These are phyloP conservation scores for Hymenoscyphus fructigenus DNA, from an alignment of 2,329 filamentous ascomycete genomes.

Conservation along the genomic window DNA sequence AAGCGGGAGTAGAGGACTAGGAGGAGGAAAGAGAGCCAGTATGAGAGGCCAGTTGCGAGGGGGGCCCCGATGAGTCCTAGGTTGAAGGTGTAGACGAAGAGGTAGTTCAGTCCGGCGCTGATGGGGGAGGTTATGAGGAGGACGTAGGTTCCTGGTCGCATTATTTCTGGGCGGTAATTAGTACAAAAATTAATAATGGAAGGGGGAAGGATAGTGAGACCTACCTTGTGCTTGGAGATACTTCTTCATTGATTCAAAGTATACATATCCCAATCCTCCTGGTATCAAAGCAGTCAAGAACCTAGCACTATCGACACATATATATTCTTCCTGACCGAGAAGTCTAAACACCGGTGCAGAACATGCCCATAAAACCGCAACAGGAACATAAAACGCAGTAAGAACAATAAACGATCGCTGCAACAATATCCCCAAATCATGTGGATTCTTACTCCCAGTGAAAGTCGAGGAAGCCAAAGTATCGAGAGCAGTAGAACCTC, in stretches of 20 bases:
- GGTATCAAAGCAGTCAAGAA: conserved; percentile 76
- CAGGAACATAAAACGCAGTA: conserved; percentile 67
- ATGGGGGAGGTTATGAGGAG: conserved; percentile 79
- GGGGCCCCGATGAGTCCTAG: conserved; percentile 78
- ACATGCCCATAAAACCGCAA: conserved; percentile 71
- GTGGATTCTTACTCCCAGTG: conserved; percentile 75
- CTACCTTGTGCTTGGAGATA: conserved; percentile 77
- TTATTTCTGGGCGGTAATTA: conserved; percentile 50
- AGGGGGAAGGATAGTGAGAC: conserved; percentile 60
- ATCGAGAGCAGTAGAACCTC: conserved; percentile 82
- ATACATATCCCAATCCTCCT: conserved; percentile 82
- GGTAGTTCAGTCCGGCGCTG: conserved; percentile 76
- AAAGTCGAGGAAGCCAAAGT: conserved; percentile 81
- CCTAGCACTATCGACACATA: conserved; percentile 69
- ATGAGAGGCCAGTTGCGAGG: conserved; percentile 77
- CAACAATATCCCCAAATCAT: conserved; percentile 74
- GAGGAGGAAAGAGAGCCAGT: conserved; percentile 80
- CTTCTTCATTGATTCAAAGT: conserved; percentile 84
- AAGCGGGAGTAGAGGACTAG: conserved; percentile 73
- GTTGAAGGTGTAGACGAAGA: conserved; percentile 71
- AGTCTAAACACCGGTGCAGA: conserved; percentile 72
- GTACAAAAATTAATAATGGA: conserved; percentile 35
- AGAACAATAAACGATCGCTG: conserved; percentile 76
- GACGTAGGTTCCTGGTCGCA: conserved; percentile 78
- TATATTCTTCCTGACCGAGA: conserved; percentile 75